These are phyloP conservation scores for Phyllosticta citrichinensis DNA, from an alignment of 2,329 filamentous ascomycete species.

Conservation along the genomic window DNA sequence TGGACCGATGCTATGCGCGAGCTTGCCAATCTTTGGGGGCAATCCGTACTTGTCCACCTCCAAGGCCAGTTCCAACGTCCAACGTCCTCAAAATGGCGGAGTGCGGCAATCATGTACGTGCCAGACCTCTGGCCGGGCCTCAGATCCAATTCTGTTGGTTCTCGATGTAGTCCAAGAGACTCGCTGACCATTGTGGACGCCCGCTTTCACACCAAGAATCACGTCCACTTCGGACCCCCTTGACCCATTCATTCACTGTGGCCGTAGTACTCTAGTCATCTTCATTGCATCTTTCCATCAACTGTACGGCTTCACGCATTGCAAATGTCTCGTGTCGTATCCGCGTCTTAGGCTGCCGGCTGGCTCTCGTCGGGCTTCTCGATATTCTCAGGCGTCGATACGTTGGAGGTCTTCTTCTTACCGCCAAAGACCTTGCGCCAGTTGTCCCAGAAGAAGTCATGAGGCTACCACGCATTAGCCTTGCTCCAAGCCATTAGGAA, in stretches of 20 bases:
- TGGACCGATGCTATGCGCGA: not conserved
- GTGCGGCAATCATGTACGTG: no score
- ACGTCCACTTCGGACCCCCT: not conserved
- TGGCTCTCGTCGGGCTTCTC: not conserved
- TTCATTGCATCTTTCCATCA: not conserved
- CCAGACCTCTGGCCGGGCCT: no score
- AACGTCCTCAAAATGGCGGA: no score
- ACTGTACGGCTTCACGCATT: not conserved
- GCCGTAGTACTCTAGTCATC: no score
- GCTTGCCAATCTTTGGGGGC: not conserved
- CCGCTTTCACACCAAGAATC: no score
- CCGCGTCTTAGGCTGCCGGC: not conserved
- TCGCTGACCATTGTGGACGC: no score
- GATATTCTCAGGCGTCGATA: not conserved
- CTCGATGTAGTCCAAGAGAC: no score
- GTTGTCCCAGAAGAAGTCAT: not conserved
- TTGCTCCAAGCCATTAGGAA: not conserved
- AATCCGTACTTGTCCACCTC: no score
- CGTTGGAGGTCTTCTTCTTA: not conserved
- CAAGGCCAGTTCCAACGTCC: no score
- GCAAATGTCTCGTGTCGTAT: not conserved
- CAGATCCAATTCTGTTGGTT: no score
- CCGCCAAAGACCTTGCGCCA: not conserved
- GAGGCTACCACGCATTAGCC: not conserved
- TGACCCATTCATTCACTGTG: not conserved